Base-by-base conservation (phyloP, 805 yeast genomes). In the Saccharomycopsis amapae region DNA sequence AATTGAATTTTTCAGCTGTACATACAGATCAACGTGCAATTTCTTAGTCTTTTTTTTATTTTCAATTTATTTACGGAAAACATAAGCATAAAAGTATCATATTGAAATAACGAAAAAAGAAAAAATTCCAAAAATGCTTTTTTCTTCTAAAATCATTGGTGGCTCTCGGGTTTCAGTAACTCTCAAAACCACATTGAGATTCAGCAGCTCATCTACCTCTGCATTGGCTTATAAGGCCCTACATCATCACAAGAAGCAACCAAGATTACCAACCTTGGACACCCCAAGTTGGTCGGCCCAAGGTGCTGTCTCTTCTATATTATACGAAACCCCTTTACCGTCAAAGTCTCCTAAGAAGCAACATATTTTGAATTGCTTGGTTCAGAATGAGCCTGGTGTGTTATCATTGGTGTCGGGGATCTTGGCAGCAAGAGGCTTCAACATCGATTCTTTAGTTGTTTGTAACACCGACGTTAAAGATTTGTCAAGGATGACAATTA, bases 371-470 rank as follows among this genome's bases (percentile, higher is more conserved):
- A 93, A 90, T 73, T 93, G 98, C 69, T 73, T 93, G 61, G 98
- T 93, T n/a, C 97, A 93, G 68, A 90, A 93, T 65, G 98, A 93
- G 68, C 97, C 98, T 5, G 98, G 98, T 73, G 98, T 93, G 39
- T 71, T 93, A 58, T 82, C 95, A 30, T 78, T 90, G 45, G 86
- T 93, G 36, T 84, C 97, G 4, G 96, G 97, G 45, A 88, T 95
- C 45, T 74, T 93, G 55, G 98, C 98, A 33, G 97, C 97, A 32
- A 77, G 98, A 65, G 98, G 98, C 17, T 93, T 93, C 78, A 93
- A 93, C 70, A 93, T 93, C 60, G 98, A 93, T 65, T 90, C 97
- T 9, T 74, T 93, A 53, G 96, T 93, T 49, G 98, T 93, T 39
- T 90, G 96, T 63, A 85, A 81, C 69, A 93, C 98, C 34, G 98